phyloP scores from a whole-genome alignment of 1,139 yeast species.

The Meyerozyma sp. region DNA sequence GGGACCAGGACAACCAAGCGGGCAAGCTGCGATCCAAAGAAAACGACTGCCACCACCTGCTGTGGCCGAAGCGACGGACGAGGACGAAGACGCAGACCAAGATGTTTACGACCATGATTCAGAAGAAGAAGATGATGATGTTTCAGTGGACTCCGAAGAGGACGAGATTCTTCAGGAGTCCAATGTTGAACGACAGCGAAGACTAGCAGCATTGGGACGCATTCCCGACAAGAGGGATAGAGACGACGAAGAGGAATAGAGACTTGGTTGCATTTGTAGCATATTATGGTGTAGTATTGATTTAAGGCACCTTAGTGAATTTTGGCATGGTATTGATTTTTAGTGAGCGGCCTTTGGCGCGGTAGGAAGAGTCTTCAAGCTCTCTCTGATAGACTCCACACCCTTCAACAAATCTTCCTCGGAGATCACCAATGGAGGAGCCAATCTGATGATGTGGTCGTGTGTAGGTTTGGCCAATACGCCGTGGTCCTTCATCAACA shows the following conservation, averaged over 20 bases:
- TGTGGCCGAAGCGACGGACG: slow-evolving; percentile 10
- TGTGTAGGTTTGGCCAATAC: slow-evolving; percentile 96
- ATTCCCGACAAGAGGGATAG: slow-evolving; percentile 37
- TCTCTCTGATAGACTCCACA: slow-evolving; percentile 61
- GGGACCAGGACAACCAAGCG: slow-evolving; percentile 4
- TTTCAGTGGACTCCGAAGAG: slow-evolving; percentile 11
- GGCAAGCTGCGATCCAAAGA: background rate
- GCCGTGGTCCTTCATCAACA: slow-evolving; percentile 83
- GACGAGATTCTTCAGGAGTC: slow-evolving; percentile 47
- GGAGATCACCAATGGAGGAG: slow-evolving; percentile 91
- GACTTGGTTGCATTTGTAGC: background rate
- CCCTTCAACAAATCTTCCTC: slow-evolving; percentile 84
- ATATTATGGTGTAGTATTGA: too few relatives aligned
- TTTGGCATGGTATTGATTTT: background rate
- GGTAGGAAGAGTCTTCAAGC: slow-evolving; percentile 56
- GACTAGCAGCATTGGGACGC: slow-evolving; percentile 76
- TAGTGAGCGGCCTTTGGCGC: slow-evolving; percentile 43
- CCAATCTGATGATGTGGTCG: slow-evolving; percentile 89
- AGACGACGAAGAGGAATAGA: slow-evolving; percentile 56
- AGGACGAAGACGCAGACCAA: slow-evolving; percentile 8
- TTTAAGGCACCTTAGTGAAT: too few relatives aligned
- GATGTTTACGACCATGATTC: slow-evolving; percentile 5
- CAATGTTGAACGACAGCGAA: slow-evolving; percentile 64
- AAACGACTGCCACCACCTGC: slow-evolving; percentile 1
- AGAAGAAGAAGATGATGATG: slow-evolving; percentile 4